phyloP scores from a whole-genome alignment of 2,329 filamentous ascomycete genomes.

The Microdochium trichocladiopsis region DNA sequence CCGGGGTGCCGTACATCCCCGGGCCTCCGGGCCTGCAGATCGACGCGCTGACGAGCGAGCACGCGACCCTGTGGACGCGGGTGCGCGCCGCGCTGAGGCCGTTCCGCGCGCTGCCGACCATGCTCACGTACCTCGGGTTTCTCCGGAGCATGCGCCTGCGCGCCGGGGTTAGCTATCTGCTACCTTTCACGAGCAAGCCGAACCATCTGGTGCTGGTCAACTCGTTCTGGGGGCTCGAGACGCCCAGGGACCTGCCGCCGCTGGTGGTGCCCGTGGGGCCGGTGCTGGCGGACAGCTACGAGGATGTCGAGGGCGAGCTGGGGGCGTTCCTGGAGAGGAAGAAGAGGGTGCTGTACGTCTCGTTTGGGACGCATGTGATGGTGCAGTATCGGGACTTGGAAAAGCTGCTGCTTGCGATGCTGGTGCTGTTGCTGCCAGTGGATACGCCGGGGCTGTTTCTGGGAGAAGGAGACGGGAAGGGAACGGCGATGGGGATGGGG shows the following conservation, averaged over 20 bases:
- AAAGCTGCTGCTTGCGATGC: slow-evolving; percentile 23
- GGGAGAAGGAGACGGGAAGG: neutral
- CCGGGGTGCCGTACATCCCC: slow-evolving; percentile 29
- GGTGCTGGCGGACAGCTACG: slow-evolving; percentile 25
- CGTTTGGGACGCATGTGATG: slow-evolving; percentile 32
- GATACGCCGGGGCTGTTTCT: neutral
- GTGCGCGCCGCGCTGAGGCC: slow-evolving; percentile 26
- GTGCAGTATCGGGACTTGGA: slow-evolving; percentile 19
- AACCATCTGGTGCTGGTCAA: slow-evolving; percentile 34
- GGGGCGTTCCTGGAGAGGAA: slow-evolving; percentile 22
- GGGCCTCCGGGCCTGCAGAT: slow-evolving; percentile 33
- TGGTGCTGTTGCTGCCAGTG: slow-evolving; percentile 8
- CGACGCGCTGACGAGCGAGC: slow-evolving; percentile 28
- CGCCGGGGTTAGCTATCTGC: slow-evolving; percentile 21
- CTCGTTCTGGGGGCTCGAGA: slow-evolving; percentile 34
- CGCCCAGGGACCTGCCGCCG: slow-evolving; percentile 32
- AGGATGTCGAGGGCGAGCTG: slow-evolving; percentile 16
- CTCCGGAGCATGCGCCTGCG: slow-evolving; percentile 22
- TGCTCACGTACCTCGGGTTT: slow-evolving; percentile 21
- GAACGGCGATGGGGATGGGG: slow-evolving; percentile 25
- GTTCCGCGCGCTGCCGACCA: slow-evolving; percentile 18
- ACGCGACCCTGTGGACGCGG: slow-evolving; percentile 27
- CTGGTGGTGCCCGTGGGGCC: slow-evolving; percentile 29
- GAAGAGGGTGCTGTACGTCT: slow-evolving; percentile 27
- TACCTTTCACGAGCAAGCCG: slow-evolving; percentile 24